These are phyloP conservation scores for Paraphaeosphaeria minitans DNA, from an alignment of 2,329 filamentous ascomycete species.

Conservation along the genomic window DNA sequence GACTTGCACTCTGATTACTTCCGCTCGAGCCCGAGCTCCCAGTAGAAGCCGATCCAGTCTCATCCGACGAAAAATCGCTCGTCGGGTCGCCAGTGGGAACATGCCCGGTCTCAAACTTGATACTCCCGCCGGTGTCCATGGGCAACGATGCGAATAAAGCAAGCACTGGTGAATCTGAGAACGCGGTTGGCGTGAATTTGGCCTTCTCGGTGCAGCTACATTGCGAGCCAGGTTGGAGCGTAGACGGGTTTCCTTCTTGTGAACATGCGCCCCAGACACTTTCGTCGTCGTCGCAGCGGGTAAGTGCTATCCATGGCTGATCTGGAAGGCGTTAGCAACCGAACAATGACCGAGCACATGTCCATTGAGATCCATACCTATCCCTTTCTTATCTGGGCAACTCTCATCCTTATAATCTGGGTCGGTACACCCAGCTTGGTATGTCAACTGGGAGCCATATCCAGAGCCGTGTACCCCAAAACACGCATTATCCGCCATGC, in stretches of 20 bases:
- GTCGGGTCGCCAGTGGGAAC: conserved; percentile 8
- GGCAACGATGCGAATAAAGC: conserved; percentile 3
- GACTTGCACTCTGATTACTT: background rate
- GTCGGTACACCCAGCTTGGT: conserved; percentile 10
- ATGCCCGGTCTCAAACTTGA: conserved; percentile 4
- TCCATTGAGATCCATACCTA: background rate
- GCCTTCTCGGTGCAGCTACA: conserved; percentile 5
- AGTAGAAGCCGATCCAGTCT: conserved; percentile 1
- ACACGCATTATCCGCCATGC: conserved; percentile 7
- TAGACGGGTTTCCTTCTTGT: conserved; percentile 7
- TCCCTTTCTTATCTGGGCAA: conserved; percentile 9
- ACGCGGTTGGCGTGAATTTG: background rate
- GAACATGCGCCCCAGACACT: conserved; percentile 5
- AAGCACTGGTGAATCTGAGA: background rate
- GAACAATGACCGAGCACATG: background rate
- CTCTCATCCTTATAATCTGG: conserved; percentile 6
- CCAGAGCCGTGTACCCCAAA: conserved; percentile 2
- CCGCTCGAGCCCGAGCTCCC: background rate
- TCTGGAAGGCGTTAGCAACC: background rate
- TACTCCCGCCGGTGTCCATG: conserved; percentile 2
- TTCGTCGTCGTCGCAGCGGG: conserved; percentile 3
- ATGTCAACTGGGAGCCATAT: conserved; percentile 4
- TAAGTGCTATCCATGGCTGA: conserved; percentile 10
- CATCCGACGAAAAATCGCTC: background rate
- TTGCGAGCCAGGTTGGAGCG: conserved; percentile 2